Conservation (phyloP, 73 alveolate genomes). For the Paramecium biaurelia region DNA sequence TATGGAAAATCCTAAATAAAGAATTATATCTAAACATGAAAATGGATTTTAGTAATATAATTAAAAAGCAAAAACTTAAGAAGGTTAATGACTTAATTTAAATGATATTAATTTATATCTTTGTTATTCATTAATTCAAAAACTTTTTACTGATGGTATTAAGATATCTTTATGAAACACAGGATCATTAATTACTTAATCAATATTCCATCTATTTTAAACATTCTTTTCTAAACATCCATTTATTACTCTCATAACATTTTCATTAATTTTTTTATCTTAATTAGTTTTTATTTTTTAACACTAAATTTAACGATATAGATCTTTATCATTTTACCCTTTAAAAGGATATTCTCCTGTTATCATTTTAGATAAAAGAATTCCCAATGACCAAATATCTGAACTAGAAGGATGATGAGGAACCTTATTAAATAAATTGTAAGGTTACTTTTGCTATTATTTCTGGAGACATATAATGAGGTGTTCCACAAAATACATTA, state of each 20-base stretch:
- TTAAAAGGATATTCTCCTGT: constrained; percentile 85
- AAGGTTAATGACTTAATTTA: not conserved
- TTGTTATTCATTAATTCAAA: not conserved
- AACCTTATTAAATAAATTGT: constrained; percentile 75
- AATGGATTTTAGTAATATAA: not conserved
- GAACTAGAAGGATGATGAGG: constrained; percentile 46
- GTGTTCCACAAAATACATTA: constrained; percentile 96
- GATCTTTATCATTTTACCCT: constrained; percentile 78
- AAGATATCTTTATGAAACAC: not conserved
- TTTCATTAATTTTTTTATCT: not conserved
- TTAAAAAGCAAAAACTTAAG: not conserved
- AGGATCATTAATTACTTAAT: constrained; percentile 20
- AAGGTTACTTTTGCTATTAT: constrained; percentile 85
- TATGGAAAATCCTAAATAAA: not conserved
- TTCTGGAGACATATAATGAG: constrained; percentile 97
- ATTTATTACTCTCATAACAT: not conserved
- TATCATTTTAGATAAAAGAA: constrained; percentile 71
- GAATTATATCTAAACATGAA: not conserved
- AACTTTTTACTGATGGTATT: not conserved
- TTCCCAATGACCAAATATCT: constrained; percentile 82
- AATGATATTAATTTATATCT: not conserved
- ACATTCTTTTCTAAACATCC: constrained; percentile 37
- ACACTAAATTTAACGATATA: constrained; percentile 58
- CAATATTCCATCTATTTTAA: not conserved
- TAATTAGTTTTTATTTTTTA: not conserved